A percentile compares a stretch with the other conserved stretches of the same genome.
phyloP scores from a whole-genome alignment of 1,139 yeast genomes.

The Lodderomyces margitis region DNA sequence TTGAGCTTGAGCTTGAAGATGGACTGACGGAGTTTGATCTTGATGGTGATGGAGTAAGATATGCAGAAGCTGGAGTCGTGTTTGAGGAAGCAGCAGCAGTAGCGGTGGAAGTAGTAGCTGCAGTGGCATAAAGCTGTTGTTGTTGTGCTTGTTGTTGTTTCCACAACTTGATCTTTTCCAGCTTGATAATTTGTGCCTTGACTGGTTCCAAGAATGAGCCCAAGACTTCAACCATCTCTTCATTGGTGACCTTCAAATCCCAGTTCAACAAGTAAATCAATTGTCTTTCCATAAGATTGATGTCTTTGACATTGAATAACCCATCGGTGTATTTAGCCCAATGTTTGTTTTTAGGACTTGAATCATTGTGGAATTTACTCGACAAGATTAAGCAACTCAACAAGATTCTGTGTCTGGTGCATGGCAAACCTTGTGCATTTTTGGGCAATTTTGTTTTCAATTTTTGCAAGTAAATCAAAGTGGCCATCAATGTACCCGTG shows the following conservation, averaged over 20 bases:
- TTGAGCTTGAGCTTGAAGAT: constrained; percentile 2
- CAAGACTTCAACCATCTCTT: constrained; percentile 51
- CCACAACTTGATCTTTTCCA: constrained; percentile 31
- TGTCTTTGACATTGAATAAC: constrained; percentile 62
- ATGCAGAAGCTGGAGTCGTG: constrained; percentile 1
- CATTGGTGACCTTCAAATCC: constrained; percentile 59
- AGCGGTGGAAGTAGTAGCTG: not conserved
- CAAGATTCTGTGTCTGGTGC: constrained; percentile 75
- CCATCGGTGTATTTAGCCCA: constrained; percentile 81
- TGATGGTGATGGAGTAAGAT: constrained; percentile 12
- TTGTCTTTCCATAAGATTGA: constrained; percentile 80
- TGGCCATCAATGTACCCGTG: constrained; percentile 73
- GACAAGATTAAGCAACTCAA: constrained; percentile 70
- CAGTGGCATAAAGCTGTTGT: constrained; percentile 8
- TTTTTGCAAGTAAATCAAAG: constrained; percentile 64
- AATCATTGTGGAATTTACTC: constrained; percentile 73
- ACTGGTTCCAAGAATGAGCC: constrained; percentile 61
- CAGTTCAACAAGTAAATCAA: constrained; percentile 64
- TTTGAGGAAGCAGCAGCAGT: not conserved
- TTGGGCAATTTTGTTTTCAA: constrained; percentile 59
- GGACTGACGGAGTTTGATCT: constrained; percentile 12
- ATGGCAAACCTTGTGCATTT: constrained; percentile 73
- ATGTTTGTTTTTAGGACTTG: constrained; percentile 71
- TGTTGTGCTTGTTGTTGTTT: constrained; percentile 5
- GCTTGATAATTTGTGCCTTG: constrained; percentile 51